phyloP scores from a whole-genome alignment of 2,329 filamentous ascomycete species.

The Fusarium sulawesiense region DNA sequence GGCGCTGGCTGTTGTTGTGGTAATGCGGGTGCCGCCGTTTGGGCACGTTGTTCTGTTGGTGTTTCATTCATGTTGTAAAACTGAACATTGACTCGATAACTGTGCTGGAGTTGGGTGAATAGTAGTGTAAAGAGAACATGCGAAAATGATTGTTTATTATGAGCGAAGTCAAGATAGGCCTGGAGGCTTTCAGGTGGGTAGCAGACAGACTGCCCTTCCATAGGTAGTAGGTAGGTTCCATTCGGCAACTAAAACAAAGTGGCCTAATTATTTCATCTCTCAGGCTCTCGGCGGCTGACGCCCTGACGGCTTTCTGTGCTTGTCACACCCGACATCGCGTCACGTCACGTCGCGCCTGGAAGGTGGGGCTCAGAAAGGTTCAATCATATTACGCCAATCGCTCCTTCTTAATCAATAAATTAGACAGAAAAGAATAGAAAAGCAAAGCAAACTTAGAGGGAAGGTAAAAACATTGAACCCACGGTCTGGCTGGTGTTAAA shows the following conservation, averaged over 20 bases:
- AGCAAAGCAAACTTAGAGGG: background rate
- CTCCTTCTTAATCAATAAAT: background rate
- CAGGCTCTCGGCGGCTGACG: too few species aligned
- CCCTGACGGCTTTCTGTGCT: background rate
- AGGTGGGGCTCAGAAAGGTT: background rate
- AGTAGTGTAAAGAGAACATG: background rate
- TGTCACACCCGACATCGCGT: background rate
- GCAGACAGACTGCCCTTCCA: too few species aligned
- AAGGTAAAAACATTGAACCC: background rate
- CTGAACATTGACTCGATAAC: background rate
- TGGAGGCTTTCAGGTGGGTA: background rate
- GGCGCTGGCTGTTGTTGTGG: background rate
- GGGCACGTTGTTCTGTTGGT: background rate
- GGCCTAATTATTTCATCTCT: too few species aligned
- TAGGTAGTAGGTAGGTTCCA: background rate
- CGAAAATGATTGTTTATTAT: background rate
- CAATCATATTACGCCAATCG: background rate
- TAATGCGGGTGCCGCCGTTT: background rate
- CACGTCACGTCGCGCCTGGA: background rate
- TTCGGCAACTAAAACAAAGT: background rate
- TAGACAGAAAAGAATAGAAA: background rate
- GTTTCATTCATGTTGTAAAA: background rate
- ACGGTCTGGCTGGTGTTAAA: background rate
- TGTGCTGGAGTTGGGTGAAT: background rate
- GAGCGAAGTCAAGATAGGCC: background rate